Evolutionary conservation across 495 filamentous ascomycete genomes (phyloP), one percentile per base, ranked within the genome.

Genomic region (Podospora sp.): DNA sequence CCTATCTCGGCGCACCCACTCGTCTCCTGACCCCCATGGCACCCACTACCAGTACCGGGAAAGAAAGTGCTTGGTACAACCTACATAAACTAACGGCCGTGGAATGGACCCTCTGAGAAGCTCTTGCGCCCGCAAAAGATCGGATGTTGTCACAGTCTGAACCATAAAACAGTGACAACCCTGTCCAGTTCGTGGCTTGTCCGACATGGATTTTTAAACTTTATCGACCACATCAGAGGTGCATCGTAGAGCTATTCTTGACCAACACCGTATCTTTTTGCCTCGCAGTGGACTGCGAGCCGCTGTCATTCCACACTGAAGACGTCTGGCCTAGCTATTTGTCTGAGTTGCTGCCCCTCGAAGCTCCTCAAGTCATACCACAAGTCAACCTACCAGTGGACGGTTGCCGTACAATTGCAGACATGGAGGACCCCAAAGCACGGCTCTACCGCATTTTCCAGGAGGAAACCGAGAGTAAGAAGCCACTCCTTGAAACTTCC

Each of bases 401-500:
- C n/a, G 2, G 52, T 11, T 55, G 7, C 20, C 7, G 7, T 55
- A 55, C 20, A 26, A 55, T n/a, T 2, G 16, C 36, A 62, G 9
- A 25, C 18, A 27, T 18, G 14, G 33, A 24, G 20, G 59, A 62
- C n/a, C 59, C 88, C 55, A 93, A 92, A 60, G 89, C 91, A 70
- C 84, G 84, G 9, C 94, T 96, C 82, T 92, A 92, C 75, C 87
- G 87, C 68, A 88, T 90, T 74, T 95, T 94, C 69, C 89, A 90
- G 66, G 83, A 87, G 76, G 86, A 89, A 75, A 14, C 24, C 20
- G 33, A 88, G 90, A 67, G 87, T 86, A 16, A 83, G 91, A 92
- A 82, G 67, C 63, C 71, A n/a, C 62, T 57, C 62, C 5, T 6
- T 49, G 11, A 46, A 50, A 22, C 29, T 20, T 53, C 29, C 16